Percentiles rank a stretch among this genome's conserved stretches.
phyloP scores from a whole-genome alignment of 305 asterid genomes.

The Solanum aculeatissimum region DNA sequence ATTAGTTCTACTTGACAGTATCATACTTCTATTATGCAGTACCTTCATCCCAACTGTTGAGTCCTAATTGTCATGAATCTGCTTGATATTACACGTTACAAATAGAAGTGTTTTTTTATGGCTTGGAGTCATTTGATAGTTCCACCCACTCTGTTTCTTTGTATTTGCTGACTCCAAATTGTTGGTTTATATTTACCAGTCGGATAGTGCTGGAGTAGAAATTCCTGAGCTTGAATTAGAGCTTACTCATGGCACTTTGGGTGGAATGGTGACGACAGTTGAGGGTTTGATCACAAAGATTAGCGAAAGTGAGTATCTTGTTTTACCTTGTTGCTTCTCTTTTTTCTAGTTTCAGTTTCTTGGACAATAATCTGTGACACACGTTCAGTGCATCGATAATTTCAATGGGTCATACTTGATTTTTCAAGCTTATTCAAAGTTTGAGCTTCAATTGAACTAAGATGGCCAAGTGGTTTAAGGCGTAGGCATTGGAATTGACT shows the following conservation, averaged over 20 bases:
- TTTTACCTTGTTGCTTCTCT: not conserved
- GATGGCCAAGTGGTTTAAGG: too few species aligned
- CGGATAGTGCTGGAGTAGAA: slow-evolving; percentile 69
- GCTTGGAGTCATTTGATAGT: not conserved
- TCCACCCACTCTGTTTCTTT: not conserved
- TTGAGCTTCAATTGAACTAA: not conserved
- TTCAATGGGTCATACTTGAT: not conserved
- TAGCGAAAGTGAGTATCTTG: slow-evolving; percentile 57
- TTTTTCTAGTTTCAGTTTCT: not conserved
- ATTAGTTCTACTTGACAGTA: not conserved
- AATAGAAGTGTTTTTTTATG: not conserved
- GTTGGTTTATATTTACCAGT: slow-evolving; percentile 30
- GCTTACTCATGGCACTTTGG: slow-evolving; percentile 76
- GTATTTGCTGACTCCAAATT: slow-evolving; percentile 6
- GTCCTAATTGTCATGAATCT: not conserved
- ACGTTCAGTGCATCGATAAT: not conserved
- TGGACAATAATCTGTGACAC: not conserved
- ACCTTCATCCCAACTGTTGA: not conserved
- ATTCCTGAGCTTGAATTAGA: slow-evolving; percentile 90
- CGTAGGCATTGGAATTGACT: too few species aligned
- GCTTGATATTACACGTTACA: not conserved
- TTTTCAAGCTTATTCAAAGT: not conserved
- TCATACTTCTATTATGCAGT: not conserved
- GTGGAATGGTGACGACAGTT: slow-evolving; percentile 86
- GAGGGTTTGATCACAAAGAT: slow-evolving; percentile 87